Base-by-base conservation (phyloP, 805 yeast species). In the Spathaspora boniae region DNA sequence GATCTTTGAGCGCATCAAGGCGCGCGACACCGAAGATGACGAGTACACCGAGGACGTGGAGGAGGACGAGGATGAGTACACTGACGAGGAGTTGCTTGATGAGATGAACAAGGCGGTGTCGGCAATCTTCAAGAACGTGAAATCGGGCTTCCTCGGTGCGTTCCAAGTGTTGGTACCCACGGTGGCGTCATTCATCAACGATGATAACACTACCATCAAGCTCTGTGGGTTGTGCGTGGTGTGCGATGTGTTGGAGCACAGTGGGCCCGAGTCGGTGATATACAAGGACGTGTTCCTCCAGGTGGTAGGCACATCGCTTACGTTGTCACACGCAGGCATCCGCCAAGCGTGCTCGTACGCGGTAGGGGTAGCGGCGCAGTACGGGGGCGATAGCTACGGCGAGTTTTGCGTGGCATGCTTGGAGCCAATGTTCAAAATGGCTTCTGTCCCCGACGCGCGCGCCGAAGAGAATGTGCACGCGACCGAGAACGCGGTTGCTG, bases 71-170 rank as follows among this genome's bases (percentile, higher is more conserved):
- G 81, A 76, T 20, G 87, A 80, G 40, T 95, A 84, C 49, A 81
- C 93, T 1, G 98, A 93, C 56, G 97, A 88, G 53, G 96, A 89
- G 53, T 65, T 93, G 30, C 62, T 88, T 34, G 94, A 87, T 49
- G 95, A 91, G 54, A 78, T 88, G 44, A 85, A 83, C 55, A 84
- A 82, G 54, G 80, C 83, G 1, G 58, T 93, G 25, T 71, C 82
- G 6, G 70, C 82, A 0, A 68, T 87, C 12, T 83, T 91, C 71
- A 82, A 77, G 56, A 72, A 75, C 27, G 66, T 76, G 16, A 73
- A 76, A 44, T 59, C 68, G 5, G 65, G 65, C 37, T 86, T 84
- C 56, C 54, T 86, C 37, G 76, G 79, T 9, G 74, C 76, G 4
- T 84, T 85, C 61, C 82, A 81, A 54, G 53, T 62, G 3, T 52